Conservation (phyloP, 768 basidiomycete genomes). For the Leccinum subtestaceum region DNA sequence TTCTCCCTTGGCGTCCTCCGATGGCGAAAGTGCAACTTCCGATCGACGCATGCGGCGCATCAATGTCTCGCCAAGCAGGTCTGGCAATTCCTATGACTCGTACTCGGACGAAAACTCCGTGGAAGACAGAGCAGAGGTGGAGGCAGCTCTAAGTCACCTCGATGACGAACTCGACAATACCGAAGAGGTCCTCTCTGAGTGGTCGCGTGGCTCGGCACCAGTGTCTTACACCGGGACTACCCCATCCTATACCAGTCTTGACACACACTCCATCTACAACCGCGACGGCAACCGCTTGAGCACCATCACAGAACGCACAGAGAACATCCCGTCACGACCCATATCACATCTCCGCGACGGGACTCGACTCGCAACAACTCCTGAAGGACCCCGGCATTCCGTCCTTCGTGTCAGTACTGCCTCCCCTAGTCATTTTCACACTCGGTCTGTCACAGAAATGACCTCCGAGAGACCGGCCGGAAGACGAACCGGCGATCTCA, state of each 20-base stretch:
- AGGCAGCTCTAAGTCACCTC: constrained; percentile 61
- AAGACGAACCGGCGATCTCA: constrained; percentile 66
- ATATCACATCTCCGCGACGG: constrained; percentile 39
- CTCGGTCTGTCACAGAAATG: constrained; percentile 59
- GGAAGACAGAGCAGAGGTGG: constrained; percentile 54
- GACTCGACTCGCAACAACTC: constrained; percentile 36
- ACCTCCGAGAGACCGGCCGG: constrained; percentile 42
- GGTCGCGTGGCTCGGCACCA: constrained; percentile 49
- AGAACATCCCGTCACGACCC: constrained; percentile 62
- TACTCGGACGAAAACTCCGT: constrained; percentile 57
- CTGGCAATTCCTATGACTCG: constrained; percentile 42
- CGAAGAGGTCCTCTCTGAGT: constrained; percentile 62
- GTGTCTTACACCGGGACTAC: constrained; percentile 33
- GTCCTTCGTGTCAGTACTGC: constrained; percentile 37
- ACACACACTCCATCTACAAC: constrained; percentile 37
- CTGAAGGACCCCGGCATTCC: constrained; percentile 49
- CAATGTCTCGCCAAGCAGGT: constrained; percentile 51
- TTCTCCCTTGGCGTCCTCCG: constrained; percentile 47
- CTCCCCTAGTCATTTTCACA: constrained; percentile 43
- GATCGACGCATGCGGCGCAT: constrained; percentile 50
- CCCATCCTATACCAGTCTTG: constrained; percentile 36
- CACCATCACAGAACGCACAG: constrained; percentile 76
- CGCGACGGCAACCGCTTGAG: constrained; percentile 56
- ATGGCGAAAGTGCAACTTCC: constrained; percentile 44
- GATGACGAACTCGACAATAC: constrained; percentile 67